Evolutionary conservation across 2,329 filamentous ascomycete species (phyloP), one percentile per base, ranked within the genome.

Genomic region (Diaporthe batatas): DNA sequence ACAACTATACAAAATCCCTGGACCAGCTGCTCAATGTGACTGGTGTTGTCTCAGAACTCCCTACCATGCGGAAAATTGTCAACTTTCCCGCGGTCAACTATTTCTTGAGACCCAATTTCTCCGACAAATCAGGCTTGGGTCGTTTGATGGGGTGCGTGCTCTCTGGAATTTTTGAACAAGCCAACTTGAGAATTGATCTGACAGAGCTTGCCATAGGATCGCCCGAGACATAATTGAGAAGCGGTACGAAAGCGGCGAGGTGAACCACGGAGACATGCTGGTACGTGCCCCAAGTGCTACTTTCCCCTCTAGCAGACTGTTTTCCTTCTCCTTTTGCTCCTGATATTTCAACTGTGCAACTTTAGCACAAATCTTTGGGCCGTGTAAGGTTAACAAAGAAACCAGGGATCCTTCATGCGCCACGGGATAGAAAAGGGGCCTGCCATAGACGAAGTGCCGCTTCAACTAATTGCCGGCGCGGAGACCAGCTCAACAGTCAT

Each of bases 401-500:
- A 12, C 8, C 1, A 73, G 4, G 83, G 83, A 3, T 85, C 86
- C 0, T 89, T 89, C 76, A 83, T 88, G 70, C 81, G 81, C 14
- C 83, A 86, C 73, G 76, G 77, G 2, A 80, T 86, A 16, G 81
- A 81, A 21, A 76, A 79, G 34, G 80, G 84, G 0, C 79, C 86
- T 58, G 84, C 87, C 72, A 79, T 83, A 21, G 83, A 87, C 72
- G 79, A 78, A 59, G 75, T 75, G 1, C 53, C 78, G 2, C 65
- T 78, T 53, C 75, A 77, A 47, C 73, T 76, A 4, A 23, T 86
- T 2, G 86, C 86, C 3, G 87, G 87, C 3, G 85, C 85, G 1
- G 87, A 89, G 75, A 88, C 85, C 18, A 87, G 86, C 0, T 84
- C 87, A 0, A 85, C 84, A 0, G 82, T 84, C 6, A 81, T 89